phyloP scores from a whole-genome alignment of 768 basidiomycete genomes.

The Postia placenta region DNA sequence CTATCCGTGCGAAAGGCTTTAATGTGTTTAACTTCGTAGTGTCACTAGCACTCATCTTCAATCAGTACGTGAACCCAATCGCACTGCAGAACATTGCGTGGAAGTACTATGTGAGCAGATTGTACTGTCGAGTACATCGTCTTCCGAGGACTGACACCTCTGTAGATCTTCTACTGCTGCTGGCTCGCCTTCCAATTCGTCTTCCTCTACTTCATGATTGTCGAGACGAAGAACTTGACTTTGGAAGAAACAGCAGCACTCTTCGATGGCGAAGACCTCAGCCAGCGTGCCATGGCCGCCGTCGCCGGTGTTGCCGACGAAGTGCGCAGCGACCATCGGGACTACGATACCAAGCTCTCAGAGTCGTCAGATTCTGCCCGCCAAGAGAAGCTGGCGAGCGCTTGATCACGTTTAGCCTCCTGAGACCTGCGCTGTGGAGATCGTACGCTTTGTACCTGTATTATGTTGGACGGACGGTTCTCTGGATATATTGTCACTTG shows the following conservation, averaged over 20 bases:
- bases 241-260: constrained; percentile 79
- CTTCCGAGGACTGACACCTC: neutral
- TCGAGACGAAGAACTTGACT: constrained; percentile 69
- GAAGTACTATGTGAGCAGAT: constrained; percentile 63
- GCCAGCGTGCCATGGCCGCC: neutral
- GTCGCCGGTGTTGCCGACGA: constrained; percentile 9
- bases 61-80: constrained; percentile 84
- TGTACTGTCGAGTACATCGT: neutral
- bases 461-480: no score
- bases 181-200: constrained; percentile 64
- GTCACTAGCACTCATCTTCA: constrained; percentile 79
- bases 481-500: no score
- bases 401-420: no score
- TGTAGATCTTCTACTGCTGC: constrained; percentile 58
- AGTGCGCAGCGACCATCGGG: constrained; percentile 6
- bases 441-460: no score
- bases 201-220: constrained; percentile 60
- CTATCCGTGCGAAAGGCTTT: constrained; percentile 82
- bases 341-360: constrained; percentile 14
- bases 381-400: neutral
- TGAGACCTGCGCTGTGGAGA: no score
- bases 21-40: constrained; percentile 75
- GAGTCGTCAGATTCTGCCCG: no score
- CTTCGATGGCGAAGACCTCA: constrained; percentile 64
- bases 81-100: constrained; percentile 58